Evolutionary conservation across 192 early-diverging fungal genomes (phyloP), one percentile per base, ranked within the genome.

Genomic region (Funneliformis geosporum): DNA sequence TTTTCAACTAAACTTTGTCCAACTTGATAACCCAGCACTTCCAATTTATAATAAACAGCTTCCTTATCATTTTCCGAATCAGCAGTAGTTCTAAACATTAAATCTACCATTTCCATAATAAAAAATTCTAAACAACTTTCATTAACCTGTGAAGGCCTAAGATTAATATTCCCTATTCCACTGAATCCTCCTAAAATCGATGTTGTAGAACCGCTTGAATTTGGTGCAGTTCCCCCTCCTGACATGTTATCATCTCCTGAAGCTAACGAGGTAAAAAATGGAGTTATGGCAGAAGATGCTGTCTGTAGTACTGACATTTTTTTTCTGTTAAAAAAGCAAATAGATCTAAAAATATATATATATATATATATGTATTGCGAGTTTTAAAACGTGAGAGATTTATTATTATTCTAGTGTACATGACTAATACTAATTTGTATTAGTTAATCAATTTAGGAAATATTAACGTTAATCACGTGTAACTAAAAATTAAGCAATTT

Each of bases 31-130:
- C 98, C 98, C 42, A 98, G 88, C 79, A 86, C 87, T 80, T 99
- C 96, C 50, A 99, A 87, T 84, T 96, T 97, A 73, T 92, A 94
- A 79, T 93, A 97, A 16, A 96, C 92, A 23, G 93, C 91, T 82
- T 97, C 98, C 82, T 91, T 91, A 44, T 95, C 92, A 73, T 90
- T 90, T 62, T 94, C 94, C 67, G 82, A 80, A 72, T 86, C 85
- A 39, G 83, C 79, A 23, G 81, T 84, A 8, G 88, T 86, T 55
- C 88, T 80, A 80, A 87, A 88, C 86, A 94, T 90, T 3, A 86
- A 81, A 68, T 92, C 88, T 33, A 93, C 93, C 86, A 92, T 93
- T 81, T 95, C 94, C 60, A 91, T 91, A 23, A 94, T 79, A 39
- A 95, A 84, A 50, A 92, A 92, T 33, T 95, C 93, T 42, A 95